These are phyloP conservation scores for Mycena amicta DNA, from an alignment of 768 basidiomycete species.

Conservation along the genomic window DNA sequence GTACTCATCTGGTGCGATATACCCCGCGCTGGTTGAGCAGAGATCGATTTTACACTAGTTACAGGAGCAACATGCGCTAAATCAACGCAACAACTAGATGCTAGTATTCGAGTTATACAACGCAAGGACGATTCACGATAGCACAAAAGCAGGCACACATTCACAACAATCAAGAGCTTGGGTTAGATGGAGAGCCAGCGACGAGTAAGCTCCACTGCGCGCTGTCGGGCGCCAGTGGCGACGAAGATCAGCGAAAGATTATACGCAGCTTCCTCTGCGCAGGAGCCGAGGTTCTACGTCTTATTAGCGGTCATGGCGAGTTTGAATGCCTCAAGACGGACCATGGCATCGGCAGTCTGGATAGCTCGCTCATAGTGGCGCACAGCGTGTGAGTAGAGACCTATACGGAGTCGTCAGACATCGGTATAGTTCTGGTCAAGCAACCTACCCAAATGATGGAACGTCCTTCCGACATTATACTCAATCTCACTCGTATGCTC, in stretches of 20 bases:
- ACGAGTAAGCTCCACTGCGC: conserved; percentile 72
- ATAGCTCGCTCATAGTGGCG: conserved; percentile 84
- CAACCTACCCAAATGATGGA: conserved; percentile 85
- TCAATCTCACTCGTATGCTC: conserved; percentile 73
- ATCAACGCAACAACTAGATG: no score
- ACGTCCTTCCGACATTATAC: conserved; percentile 89
- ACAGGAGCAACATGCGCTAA: no score
- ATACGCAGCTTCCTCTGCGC: conserved; percentile 82
- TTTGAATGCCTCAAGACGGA: conserved; percentile 18
- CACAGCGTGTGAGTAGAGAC: conserved; percentile 78
- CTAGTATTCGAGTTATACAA: no score
- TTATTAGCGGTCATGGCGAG: conserved; percentile 21
- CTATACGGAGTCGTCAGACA: conserved; percentile 39
- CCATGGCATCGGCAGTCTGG: conserved; percentile 51
- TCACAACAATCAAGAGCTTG: not conserved
- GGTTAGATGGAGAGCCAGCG: conserved; percentile 78
- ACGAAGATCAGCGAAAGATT: conserved; percentile 85
- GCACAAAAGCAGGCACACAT: not conserved
- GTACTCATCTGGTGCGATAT: no score
- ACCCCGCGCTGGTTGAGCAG: no score
- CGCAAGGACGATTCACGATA: not conserved
- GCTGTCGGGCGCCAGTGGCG: conserved; percentile 69
- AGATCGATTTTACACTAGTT: no score
- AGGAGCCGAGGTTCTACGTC: conserved; percentile 43
- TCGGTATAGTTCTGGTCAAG: not conserved